These are phyloP conservation scores for Senna siamea DNA, from an alignment of 306 rosid genomes.

Conservation along the genomic window DNA sequence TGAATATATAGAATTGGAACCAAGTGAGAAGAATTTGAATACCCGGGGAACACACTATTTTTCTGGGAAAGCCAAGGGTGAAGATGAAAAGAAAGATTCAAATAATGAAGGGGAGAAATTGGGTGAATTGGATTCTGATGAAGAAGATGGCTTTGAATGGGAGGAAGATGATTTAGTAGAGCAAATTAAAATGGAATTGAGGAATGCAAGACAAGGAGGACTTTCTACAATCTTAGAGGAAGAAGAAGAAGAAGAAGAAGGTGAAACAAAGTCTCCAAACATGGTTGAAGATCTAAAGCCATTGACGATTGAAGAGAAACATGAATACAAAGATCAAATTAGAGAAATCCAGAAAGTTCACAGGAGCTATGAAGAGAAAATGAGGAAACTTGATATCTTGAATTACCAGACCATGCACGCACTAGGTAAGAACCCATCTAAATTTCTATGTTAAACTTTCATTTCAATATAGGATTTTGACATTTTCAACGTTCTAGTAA, in stretches of 20 bases:
- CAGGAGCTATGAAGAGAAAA: constrained; percentile 59
- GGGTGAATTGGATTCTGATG: constrained; percentile 30
- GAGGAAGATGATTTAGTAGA: constrained; percentile 64
- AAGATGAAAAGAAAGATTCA: constrained; percentile 13
- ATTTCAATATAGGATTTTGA: neutral
- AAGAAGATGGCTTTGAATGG: constrained; percentile 37
- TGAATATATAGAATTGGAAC: constrained; percentile 49
- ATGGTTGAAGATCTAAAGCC: constrained; percentile 52
- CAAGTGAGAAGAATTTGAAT: constrained; percentile 9
- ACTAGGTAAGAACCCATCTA: constrained; percentile 52
- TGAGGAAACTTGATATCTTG: constrained; percentile 71
- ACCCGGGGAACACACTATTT: neutral
- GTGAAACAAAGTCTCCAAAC: constrained; percentile 44
- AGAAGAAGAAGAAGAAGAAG: constrained; percentile 53
- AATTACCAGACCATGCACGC: constrained; percentile 79
- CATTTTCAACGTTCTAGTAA: neutral
- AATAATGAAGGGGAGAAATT: constrained; percentile 18
- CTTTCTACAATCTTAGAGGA: constrained; percentile 80
- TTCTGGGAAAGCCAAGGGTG: neutral
- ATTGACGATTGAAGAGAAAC: constrained; percentile 55
- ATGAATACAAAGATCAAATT: constrained; percentile 58
- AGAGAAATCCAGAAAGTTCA: constrained; percentile 63
- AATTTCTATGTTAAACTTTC: neutral
- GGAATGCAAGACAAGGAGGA: constrained; percentile 65
- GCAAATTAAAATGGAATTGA: constrained; percentile 63